Percentiles rank a stretch among this genome's conserved stretches.
These are phyloP conservation scores for Phaseolus lunatus DNA, from an alignment of 306 rosid genomes.

Conservation along the genomic window DNA sequence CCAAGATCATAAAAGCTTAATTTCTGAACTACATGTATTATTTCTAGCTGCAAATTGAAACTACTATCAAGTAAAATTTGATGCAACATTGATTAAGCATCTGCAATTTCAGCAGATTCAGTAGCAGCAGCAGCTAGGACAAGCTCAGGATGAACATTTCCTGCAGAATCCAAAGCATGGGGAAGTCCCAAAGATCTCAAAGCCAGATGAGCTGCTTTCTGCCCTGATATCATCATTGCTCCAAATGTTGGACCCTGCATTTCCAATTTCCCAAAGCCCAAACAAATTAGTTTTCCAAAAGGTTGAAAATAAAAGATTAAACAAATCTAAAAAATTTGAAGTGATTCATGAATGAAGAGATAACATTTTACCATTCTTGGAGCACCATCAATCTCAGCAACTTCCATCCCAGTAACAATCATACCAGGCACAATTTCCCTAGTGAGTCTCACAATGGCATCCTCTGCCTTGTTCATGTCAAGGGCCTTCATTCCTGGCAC, in stretches of 20 bases:
- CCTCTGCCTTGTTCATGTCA: conserved; percentile 90
- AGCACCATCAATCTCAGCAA: conserved; percentile 91
- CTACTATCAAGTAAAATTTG: conserved; percentile 2
- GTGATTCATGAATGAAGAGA: neutral
- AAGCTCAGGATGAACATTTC: conserved; percentile 63
- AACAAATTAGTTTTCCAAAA: neutral
- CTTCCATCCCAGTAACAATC: conserved; percentile 96
- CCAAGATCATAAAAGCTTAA: neutral
- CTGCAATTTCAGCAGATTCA: conserved; percentile 57
- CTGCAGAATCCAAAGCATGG: conserved; percentile 56
- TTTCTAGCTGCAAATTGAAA: conserved; percentile 10
- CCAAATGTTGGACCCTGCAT: conserved; percentile 94
- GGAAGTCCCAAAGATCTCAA: conserved; percentile 63
- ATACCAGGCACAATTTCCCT: conserved; percentile 89
- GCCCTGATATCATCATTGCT: conserved; percentile 96
- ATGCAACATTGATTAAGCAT: conserved; percentile 51
- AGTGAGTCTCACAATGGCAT: conserved; percentile 79
- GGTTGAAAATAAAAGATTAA: too few species aligned
- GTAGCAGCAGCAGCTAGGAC: conserved; percentile 84
- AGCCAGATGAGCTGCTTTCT: conserved; percentile 87
- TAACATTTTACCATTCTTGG: conserved; percentile 65
- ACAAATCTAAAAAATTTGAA: too few species aligned
- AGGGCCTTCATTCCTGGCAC: conserved; percentile 91
- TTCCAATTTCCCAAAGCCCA: neutral
- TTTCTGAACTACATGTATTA: conserved; percentile 1